These are phyloP conservation scores for Kodamaea ohmeri DNA, from an alignment of 1,139 yeast species.

Conservation along the genomic window DNA sequence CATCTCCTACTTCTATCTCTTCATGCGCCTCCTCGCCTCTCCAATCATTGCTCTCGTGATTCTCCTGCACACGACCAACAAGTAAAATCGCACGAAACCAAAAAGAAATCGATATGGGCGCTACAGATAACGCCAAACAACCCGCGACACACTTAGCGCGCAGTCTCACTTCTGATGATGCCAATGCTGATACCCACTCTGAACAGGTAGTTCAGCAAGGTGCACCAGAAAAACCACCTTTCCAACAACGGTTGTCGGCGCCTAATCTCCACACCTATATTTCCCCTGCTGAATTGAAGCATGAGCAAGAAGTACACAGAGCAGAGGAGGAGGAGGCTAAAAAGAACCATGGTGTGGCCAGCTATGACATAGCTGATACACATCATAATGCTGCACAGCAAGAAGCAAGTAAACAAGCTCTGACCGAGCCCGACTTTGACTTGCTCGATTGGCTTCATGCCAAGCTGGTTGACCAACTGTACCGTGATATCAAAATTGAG, in stretches of 20 bases:
- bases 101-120: neutral
- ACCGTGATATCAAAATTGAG: slow-evolving; percentile 21
- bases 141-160: neutral
- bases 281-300: slow-evolving; percentile 3
- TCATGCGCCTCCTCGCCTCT: neutral
- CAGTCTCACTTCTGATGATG: neutral
- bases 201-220: neutral
- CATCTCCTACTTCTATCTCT: neutral
- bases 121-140: no score
- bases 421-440: slow-evolving; percentile 16
- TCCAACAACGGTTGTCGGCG: slow-evolving; percentile 1
- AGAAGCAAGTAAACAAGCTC: neutral
- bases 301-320: neutral
- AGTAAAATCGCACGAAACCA: neutral
- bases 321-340: neutral
- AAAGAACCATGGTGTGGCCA: neutral
- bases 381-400: neutral
- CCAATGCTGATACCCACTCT: neutral
- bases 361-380: neutral
- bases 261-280: slow-evolving; percentile 8
- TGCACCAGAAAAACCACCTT: slow-evolving; percentile 2
- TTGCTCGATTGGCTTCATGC: slow-evolving; percentile 22
- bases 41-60: neutral
- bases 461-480: slow-evolving; percentile 21
- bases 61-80: neutral